Conservation (phyloP, 352 stramenopile genomes). For the Detonula confervacea region DNA sequence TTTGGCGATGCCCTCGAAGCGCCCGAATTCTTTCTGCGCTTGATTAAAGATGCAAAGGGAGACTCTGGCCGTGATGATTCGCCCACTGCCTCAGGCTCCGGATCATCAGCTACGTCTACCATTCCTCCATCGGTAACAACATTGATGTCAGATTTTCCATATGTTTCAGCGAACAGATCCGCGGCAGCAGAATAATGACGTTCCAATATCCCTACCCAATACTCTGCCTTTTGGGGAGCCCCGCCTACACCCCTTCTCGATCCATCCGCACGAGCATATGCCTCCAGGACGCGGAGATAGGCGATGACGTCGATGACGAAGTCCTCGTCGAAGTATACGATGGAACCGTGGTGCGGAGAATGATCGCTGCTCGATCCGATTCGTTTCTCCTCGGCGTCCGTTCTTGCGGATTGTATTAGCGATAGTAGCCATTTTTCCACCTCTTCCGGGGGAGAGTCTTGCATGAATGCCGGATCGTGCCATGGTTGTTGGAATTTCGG, state of each 20-base stretch:
- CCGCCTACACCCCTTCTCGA: constrained; percentile 29
- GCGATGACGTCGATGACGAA: constrained; percentile 53
- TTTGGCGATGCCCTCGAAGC: constrained; percentile 2
- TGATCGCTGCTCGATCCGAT: constrained; percentile 6
- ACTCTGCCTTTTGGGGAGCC: constrained; percentile 60
- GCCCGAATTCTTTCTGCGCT: constrained; percentile 14
- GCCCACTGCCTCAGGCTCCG: not conserved
- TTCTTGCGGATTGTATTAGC: constrained; percentile 40
- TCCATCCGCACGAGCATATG: constrained; percentile 50
- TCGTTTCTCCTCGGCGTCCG: constrained; percentile 14
- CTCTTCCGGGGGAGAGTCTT: constrained; percentile 38
- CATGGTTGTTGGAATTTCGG: constrained; percentile 31
- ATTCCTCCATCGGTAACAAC: not conserved
- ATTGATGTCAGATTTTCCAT: constrained; percentile 20
- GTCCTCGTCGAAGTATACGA: constrained; percentile 25
- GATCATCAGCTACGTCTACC: not conserved
- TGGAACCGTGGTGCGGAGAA: constrained; percentile 10
- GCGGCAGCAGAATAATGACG: constrained; percentile 39
- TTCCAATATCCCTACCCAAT: constrained; percentile 60
- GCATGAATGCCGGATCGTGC: constrained; percentile 64
- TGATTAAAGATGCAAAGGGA: not conserved
- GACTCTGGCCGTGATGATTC: too few species aligned
- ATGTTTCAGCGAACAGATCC: constrained; percentile 20
- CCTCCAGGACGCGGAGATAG: constrained; percentile 66
- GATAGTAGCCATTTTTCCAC: constrained; percentile 67